Evolutionary conservation across 305 asterid genomes (phyloP).

Genomic region (Plantago lanceolata): DNA sequence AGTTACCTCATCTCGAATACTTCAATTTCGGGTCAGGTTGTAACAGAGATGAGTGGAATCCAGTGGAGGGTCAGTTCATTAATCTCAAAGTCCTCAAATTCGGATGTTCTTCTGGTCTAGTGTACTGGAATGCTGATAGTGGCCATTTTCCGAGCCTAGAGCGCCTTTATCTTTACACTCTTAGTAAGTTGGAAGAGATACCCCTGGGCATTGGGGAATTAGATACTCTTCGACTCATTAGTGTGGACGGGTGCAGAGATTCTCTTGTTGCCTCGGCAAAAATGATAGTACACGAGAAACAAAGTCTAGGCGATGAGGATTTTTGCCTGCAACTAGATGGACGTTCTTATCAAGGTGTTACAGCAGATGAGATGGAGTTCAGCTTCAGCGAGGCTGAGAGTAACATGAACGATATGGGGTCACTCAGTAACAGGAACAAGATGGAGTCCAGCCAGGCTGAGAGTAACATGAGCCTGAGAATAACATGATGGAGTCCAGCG

Average conservation of each 20-base stretch:
- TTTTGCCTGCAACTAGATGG: not conserved
- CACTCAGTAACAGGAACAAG: too few relatives aligned
- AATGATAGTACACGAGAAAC: not conserved
- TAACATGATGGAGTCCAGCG: conserved; percentile 1
- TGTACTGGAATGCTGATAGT: not conserved
- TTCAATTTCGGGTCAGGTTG: not conserved
- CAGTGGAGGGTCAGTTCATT: not conserved
- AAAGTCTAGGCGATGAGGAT: not conserved
- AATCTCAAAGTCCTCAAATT: not conserved
- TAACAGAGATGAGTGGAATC: not conserved
- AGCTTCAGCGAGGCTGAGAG: too few relatives aligned
- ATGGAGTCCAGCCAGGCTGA: too few relatives aligned
- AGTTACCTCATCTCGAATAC: not conserved
- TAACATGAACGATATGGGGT: not conserved
- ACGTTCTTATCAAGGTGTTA: too few relatives aligned
- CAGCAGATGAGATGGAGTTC: too few relatives aligned
- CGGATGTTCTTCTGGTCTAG: not conserved
- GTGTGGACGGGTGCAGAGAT: not conserved
- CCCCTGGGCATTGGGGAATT: not conserved
- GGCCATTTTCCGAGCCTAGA: not conserved
- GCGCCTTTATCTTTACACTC: not conserved
- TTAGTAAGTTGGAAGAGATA: not conserved
- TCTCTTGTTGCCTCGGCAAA: not conserved
- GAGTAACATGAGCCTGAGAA: not conserved
- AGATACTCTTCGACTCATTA: not conserved